Base-by-base conservation (phyloP, 306 rosid species). In the Adenanthera pavonina region DNA sequence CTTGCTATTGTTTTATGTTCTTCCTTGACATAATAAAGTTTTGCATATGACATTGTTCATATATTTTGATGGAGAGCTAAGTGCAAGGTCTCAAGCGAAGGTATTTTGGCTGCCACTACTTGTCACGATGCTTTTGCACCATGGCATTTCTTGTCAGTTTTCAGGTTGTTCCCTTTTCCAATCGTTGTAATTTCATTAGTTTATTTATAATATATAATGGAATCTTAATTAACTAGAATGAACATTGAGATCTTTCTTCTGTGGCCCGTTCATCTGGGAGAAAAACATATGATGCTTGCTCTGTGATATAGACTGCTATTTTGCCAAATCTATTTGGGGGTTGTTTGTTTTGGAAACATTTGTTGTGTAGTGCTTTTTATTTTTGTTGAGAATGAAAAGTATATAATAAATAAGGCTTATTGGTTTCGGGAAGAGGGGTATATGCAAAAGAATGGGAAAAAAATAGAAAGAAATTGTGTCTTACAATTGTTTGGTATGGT, bases 11-110 rank as follows among this genome's bases (percentile, higher is more conserved):
- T 15, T 25, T n/a, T 25, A 54, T 75, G 48, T 43, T 62, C 48
- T 81, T 90, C 88, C 78, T 90, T 91, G 79, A 91, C 97, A 77
- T 81, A 60, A 78, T 68, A 79, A 46, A 92, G 98, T 69, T 95
- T 93, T 76, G 96, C 99, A 47, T 93, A 93, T 82, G 99, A 95
- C 86, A 90, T 95, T 74, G 96, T 89, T 85, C 98, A 93, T 79
- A 92, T 95, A 86, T 95, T 95, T 83, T 92, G 98, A 90, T 80
- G 67, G 78, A 57, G 43, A 76, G 56, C 17, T 40, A 35, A 64
- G 19, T 51, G 84, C 83, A 43, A 75, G 40, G 62, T 70, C 47
- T 43, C 0, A 15, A 53, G 30, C 56, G 74, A 82, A 65, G 81
- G 79, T 52, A 59, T 61, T 60, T 48, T 47, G 66, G 77, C 67